Evolutionary conservation across 2,329 filamentous ascomycete genomes (phyloP), one percentile per base, ranked within the genome.

Genomic region (Fusarium sp.): DNA sequence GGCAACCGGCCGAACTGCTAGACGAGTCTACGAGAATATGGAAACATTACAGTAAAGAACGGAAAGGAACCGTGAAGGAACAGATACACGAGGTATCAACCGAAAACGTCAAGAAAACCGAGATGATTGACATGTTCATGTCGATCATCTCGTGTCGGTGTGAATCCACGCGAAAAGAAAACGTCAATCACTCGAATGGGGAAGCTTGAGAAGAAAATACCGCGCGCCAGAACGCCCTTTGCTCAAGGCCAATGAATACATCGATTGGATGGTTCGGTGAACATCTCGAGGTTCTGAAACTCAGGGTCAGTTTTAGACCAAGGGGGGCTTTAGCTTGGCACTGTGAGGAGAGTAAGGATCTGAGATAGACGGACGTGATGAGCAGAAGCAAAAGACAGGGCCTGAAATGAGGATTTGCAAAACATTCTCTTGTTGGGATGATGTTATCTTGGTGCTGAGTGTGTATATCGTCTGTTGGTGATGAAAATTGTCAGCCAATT

Each of bases 251-350:
- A 36, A 31, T 17, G 17, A 20, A 52, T 47, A 42, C 51, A 66
- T 61, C 26, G 45, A 66, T 36, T 44, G 63, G 41, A 66, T 66
- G 74, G 48, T 73, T 77, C 56, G 67, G 69, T 36, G 47, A 69
- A 63, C 39, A 58, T 74, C 22, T 73, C 44, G 39, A 48, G n/a
- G 31, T 35, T 77, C 76, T 77, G 76, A 77, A 77, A 77, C 76
- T 73, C 62, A 61, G 71, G 62, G 63, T 66, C 31, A 31, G 72
- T 66, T 74, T 74, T 63, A 65, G 49, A 41, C 58, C 70, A 76
- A 67, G 73, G 69, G 57, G 49, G 69, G 41, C 39, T n/a, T 64
- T 49, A 52, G 66, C 63, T 67, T 60, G 61, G 66, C 63, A 52
- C 33, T 38, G 59, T 20, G 22, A 56, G 36, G 45, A 58, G 52